Base-by-base conservation (phyloP, 2,329 filamentous ascomycete species). In the Epicoccum nigrum region DNA sequence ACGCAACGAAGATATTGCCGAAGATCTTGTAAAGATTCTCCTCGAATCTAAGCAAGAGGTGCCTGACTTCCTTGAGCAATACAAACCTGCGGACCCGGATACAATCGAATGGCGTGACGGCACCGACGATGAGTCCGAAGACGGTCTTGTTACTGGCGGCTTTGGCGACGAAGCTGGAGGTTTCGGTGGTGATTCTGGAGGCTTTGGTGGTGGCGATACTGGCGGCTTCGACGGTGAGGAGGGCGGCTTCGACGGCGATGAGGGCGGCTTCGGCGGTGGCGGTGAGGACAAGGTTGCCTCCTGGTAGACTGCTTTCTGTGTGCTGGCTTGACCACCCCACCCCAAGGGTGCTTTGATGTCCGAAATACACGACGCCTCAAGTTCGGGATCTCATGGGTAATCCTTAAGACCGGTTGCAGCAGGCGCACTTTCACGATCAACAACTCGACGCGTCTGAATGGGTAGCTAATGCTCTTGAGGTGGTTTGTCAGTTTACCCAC, bases 21-120 rank as follows among this genome's bases (percentile, higher is more conserved):
- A 83, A 8, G 85, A 88, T 1, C 79, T 99, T 0, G 89, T 90
- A 30, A 92, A 92, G 70, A 86, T 90, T 5, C 79, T 99, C 0
- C 67, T 96, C 0, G 93, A 97, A 74, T 89, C 85, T 4, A 80
- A 85, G 4, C 91, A 96, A 73, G 74, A 79, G 0, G 76, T 99
- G 20, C 94, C 94, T 0, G 89, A 95, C 0, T 97, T 97, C 69
- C 81, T 97, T 0, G 69, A 87, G 59, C 58, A 78, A 1, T 85
- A 84, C 68, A 75, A 84, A 48, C 87, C 88, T 0, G 81, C 86
- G 51, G 80, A 81, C 1, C 76, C 74, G 0, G 74, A 77, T 60
- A 70, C 51, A 25, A 72, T 82, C 5, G 67, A 74, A 3, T 86
- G 82, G 55, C 75, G 83, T 16, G 83, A 86, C 30, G 79, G 84